These are phyloP conservation scores for Rhododendron griersonianum DNA, from an alignment of 148 eudicot species.

Conservation along the genomic window DNA sequence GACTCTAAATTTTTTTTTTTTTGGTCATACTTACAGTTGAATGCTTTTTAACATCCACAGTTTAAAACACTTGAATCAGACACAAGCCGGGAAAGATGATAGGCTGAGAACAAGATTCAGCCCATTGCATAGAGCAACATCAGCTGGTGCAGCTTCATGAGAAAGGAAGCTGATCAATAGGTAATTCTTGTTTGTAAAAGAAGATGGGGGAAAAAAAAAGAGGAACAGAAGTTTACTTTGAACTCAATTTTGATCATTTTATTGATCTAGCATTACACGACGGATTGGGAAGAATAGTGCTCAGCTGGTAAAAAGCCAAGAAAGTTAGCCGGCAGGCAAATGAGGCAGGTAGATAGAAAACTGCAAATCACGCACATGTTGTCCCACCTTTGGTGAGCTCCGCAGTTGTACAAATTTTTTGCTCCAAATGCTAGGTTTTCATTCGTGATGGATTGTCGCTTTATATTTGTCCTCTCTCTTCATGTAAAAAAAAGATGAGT, in stretches of 20 bases:
- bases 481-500: background rate
- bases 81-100: background rate
- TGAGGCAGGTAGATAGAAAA: background rate
- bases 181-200: background rate
- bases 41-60: background rate
- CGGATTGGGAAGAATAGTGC: background rate
- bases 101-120: background rate
- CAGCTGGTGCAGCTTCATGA: background rate
- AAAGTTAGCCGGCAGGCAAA: background rate
- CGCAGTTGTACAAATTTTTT: background rate
- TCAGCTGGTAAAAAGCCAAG: background rate
- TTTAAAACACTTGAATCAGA: background rate
- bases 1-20: too few relatives aligned
- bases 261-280: background rate
- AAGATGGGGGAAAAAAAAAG: background rate
- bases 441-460: background rate
- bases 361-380: background rate
- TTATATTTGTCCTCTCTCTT: background rate
- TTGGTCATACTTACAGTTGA: background rate
- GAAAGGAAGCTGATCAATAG: constrained; percentile 1
- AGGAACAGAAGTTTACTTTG: background rate
- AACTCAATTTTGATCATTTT: background rate
- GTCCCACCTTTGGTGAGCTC: background rate
- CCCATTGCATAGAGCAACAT: background rate
- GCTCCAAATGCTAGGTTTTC: background rate